Evolutionary conservation across 2,329 filamentous ascomycete genomes (phyloP).

Genomic region (Scytalidium sp.): DNA sequence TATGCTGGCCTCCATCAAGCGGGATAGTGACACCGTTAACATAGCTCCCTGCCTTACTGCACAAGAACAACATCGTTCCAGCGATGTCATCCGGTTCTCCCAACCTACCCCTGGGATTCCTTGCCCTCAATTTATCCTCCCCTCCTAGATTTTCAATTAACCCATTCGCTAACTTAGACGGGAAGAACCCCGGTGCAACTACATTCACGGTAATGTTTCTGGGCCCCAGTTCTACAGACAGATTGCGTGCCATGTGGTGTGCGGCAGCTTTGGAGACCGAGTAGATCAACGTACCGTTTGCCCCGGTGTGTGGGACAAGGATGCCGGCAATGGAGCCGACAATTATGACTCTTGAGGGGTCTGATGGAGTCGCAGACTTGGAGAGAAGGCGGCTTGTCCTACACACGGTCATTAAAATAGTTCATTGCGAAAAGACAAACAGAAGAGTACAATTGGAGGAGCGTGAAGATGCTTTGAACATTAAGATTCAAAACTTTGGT

Average conservation of each 20-base stretch:
- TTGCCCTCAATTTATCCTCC: constrained; percentile 43
- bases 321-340: constrained; percentile 66
- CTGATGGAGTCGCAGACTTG: too few species aligned
- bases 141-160: constrained; percentile 62
- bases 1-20: too few species aligned
- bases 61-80: constrained; percentile 55
- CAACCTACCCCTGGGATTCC: constrained; percentile 51
- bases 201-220: constrained; percentile 63
- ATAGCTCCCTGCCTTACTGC: constrained; percentile 49
- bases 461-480: constrained; percentile 69
- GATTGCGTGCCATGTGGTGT: constrained; percentile 59
- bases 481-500: constrained; percentile 68
- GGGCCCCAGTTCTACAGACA: constrained; percentile 68
- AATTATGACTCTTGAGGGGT: constrained; percentile 62
- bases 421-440: too few species aligned
- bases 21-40: too few species aligned
- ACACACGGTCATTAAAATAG: too few species aligned
- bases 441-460: too few species aligned
- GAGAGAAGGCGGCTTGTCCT: too few species aligned
- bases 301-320: constrained; percentile 55
- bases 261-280: constrained; percentile 66
- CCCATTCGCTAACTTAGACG: constrained; percentile 64
- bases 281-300: constrained; percentile 63
- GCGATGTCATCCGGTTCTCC: constrained; percentile 59
- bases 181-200: constrained; percentile 68